Conservation (phyloP, 495 filamentous ascomycete species). For the Podospora pseudocomata region DNA sequence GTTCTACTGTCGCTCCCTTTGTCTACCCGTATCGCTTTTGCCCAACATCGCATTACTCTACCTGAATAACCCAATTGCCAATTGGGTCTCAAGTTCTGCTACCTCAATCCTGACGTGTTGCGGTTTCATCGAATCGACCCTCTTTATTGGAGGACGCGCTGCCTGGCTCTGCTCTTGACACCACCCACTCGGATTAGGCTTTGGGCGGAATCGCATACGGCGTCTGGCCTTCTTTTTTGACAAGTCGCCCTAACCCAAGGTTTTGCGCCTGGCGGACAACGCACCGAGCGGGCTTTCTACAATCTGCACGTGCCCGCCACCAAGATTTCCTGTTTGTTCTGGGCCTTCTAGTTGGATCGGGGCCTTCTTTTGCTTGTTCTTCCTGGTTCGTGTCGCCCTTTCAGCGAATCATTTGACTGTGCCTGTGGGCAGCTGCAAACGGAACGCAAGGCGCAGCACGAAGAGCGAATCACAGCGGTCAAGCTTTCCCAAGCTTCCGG, state of each 20-base stretch:
- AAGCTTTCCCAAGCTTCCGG: slow-evolving; percentile 1
- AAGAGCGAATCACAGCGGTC: slow-evolving; percentile 15
- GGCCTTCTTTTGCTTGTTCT: neutral
- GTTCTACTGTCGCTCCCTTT: neutral
- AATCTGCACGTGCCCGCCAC: neutral
- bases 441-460: neutral
- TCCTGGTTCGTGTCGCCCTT: slow-evolving; percentile 12
- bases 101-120: neutral
- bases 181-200: neutral
- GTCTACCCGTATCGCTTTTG: neutral
- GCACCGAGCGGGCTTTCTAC: neutral
- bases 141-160: neutral
- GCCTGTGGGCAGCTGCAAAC: slow-evolving; percentile 15
- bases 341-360: neutral
- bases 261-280: neutral
- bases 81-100: neutral
- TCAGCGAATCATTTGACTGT: slow-evolving; percentile 21
- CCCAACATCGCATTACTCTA: neutral
- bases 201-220: neutral
- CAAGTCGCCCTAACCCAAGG: neutral
- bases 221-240: neutral
- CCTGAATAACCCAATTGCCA: neutral
- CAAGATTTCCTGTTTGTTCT: slow-evolving; percentile 1
- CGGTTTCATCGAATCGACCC: neutral
- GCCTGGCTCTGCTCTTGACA: neutral